Conservation (phyloP, 129 eudicot genomes). For the carrot (Daucus carota) region DH1_v3.0 NC_030381.2:46040001-46040500, state of each 20-base stretch:
- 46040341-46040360: background rate
- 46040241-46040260: background rate
- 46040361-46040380: background rate
- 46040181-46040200: background rate
- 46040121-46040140: background rate
- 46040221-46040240: background rate
- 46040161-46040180: background rate
- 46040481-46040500: conserved; percentile 2
- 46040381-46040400: background rate
- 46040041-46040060: conserved; percentile 89
- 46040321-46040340: background rate
- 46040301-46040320: background rate
- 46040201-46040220: background rate
- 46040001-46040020: conserved; percentile 80
- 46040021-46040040: conserved; percentile 91
- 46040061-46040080: conserved; percentile 97
- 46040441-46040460: background rate
- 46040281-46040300: background rate
- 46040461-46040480: background rate
- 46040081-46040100: conserved; percentile 27
- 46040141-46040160: background rate
- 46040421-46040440: background rate
- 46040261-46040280: background rate
- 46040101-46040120: background rate
- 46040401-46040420: background rate